Evolutionary conservation across 176 grass and related monocot species (phyloP), one percentile per base, ranked within the genome.

Genomic region (Eragrostis curvula): DNA sequence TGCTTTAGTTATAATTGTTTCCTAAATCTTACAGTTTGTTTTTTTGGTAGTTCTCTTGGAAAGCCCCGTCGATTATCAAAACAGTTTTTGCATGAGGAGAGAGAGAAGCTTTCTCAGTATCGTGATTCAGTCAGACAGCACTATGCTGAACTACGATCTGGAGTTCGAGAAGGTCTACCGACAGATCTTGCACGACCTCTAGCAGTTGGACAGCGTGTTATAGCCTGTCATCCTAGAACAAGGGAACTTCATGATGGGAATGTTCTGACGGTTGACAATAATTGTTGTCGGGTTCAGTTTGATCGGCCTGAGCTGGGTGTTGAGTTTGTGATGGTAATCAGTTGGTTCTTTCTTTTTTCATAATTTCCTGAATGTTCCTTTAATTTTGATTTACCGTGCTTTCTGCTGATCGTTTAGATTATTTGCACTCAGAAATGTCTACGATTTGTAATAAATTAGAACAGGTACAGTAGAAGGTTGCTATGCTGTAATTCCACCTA

Each of bases 241-340:
- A 96, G 96, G 81, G 96, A 99, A 89, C 77, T 99, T 87, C 91
- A 96, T 85, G 89, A 99, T 88, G 96, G 96, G 74, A 96, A 78
- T 84, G 68, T 99, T 79, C 85, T 99, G 56, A 92, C 90, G 82
- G 87, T 94, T 77, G 90, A 93, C 39, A 81, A 49, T 80, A 85
- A 78, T 59, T n/a, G 75, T 24, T 98, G 85, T 42, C 90, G 89
- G 56, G 89, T 96, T 85, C 96, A 99, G 81, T 99, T 99, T 93
- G 91, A 99, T 89, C 85, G 80, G 20, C 87, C 87, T 70, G 91
- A 95, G 41, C 61, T 99, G 68, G 93, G 92, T 52, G 89, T 96
- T 76, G 93, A 96, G 74, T 90, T 96, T 88, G 83, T 93, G 64
- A 91, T 85, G 92, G 92, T 97, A 92, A 93, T 84, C 57, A 81